Conservation (phyloP, 768 basidiomycete species). For the Serendipita vermifera region DNA sequence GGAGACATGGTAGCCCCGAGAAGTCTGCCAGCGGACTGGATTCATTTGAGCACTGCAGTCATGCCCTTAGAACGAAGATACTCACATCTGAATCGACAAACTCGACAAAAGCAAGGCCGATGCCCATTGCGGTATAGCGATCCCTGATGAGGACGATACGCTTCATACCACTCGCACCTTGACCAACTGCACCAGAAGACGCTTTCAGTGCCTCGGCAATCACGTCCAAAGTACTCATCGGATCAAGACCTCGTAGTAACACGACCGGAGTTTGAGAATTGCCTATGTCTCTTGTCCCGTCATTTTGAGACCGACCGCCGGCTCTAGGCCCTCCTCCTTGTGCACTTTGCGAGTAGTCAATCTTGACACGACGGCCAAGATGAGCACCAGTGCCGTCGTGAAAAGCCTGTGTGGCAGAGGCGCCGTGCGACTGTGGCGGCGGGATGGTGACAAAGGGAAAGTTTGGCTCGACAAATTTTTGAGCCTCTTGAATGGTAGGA, state of each 20-base stretch:
- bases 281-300: slow-evolving; percentile 93
- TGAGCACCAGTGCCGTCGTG: slow-evolving; percentile 66
- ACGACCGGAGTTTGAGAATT: slow-evolving; percentile 70
- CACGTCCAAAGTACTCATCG: slow-evolving; percentile 74
- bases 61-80: slow-evolving; percentile 8
- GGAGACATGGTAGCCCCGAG: slow-evolving; percentile 81
- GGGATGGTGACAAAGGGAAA: slow-evolving; percentile 89
- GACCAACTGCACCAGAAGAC: slow-evolving; percentile 63
- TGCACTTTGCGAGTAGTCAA: slow-evolving; percentile 87
- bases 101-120: slow-evolving; percentile 91
- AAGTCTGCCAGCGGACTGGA: slow-evolving; percentile 66
- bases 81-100: slow-evolving; percentile 72
- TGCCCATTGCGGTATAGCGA: slow-evolving; percentile 72
- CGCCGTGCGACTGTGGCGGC: slow-evolving; percentile 80
- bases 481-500: slow-evolving; percentile 68
- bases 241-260: slow-evolving; percentile 82
- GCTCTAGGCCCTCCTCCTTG: slow-evolving; percentile 47
- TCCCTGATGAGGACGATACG: slow-evolving; percentile 84
- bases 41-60: not conserved
- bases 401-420: slow-evolving; percentile 55
- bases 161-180: slow-evolving; percentile 77
- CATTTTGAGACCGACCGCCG: slow-evolving; percentile 48
- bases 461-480: slow-evolving; percentile 78
- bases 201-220: slow-evolving; percentile 72
- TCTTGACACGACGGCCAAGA: slow-evolving; percentile 79